Base-by-base conservation (phyloP, 306 rosid genomes). In the Medicago lupulina region DNA sequence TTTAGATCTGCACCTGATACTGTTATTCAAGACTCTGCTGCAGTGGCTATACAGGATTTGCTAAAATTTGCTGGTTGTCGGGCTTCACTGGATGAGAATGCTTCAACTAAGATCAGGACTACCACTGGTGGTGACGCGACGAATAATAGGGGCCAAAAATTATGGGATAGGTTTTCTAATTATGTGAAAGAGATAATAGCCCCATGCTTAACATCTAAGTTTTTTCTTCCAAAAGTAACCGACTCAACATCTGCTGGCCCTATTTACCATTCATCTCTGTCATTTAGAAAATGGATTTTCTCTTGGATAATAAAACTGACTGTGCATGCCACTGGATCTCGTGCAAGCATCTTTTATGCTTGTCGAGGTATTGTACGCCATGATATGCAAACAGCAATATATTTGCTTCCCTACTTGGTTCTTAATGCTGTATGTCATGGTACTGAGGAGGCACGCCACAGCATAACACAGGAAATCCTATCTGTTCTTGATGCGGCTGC, bases 1-100 rank as follows among this genome's bases (percentile, higher is more conserved):
- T 95, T 92, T 80, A 89, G 98, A 83, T 92, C 98, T 65, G 97
- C 98, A 72, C 92, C 97, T 39, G 96, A 95, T 83, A 95, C 98
- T 67, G 77, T 90, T 54, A 84, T 92, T 82, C 98, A 95, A 90
- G 98, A 92, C 77, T 95, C 98, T 66, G 98, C 97, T 71, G 97
- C 96, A 81, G 85, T 95, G 83, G 97, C 98, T 75, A 95, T 95
- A 86, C 98, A 90, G 77, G 98, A 95, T 88, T 85, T 95, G 82
- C 92, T 95, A 65, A 95, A 92, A 86, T 87, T 95, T 84, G 96
- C 96, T 61, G 98, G 98, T 71, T 95, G 96, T 85, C 90, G 86
- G 83, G 96, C 93, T 67, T 92, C 98, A 39, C 84, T 92, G 81
- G 96, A 95, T 77, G 92, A 83, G 73, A 95, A 86, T 84, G 89